Evolutionary conservation across 1,139 yeast genomes (phyloP).

Genomic region (Suhomyces bokatorum): DNA sequence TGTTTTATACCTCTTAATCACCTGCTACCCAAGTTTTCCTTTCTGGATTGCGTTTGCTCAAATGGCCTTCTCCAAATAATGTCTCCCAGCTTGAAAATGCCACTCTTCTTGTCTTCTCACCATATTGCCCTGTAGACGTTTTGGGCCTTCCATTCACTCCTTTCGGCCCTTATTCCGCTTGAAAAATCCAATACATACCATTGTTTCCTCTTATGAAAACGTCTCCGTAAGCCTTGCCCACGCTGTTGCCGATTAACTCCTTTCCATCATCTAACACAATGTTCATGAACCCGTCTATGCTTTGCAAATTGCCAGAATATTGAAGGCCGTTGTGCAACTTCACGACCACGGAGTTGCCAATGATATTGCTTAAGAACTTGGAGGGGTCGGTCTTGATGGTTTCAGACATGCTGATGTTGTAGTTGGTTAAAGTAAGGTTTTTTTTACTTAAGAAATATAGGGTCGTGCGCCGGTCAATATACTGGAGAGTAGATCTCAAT

Average conservation of each 20-base stretch:
- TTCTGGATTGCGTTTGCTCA: too few relatives aligned
- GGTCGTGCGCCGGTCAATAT: slow-evolving; percentile 2
- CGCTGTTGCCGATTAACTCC: slow-evolving; percentile 61
- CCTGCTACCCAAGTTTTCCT: too few relatives aligned
- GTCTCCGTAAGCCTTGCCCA: slow-evolving; percentile 68
- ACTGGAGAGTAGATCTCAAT: not conserved
- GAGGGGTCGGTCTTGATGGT: slow-evolving; percentile 57
- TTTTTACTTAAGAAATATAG: not conserved
- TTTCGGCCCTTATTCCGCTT: not conserved
- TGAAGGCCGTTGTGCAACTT: slow-evolving; percentile 86
- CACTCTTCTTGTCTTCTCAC: too few relatives aligned
- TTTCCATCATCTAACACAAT: slow-evolving; percentile 78
- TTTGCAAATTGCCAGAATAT: slow-evolving; percentile 71
- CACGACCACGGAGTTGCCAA: slow-evolving; percentile 79
- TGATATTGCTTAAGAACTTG: slow-evolving; percentile 74
- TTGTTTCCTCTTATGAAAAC: slow-evolving; percentile 94
- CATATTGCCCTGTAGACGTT: too few relatives aligned
- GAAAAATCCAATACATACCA: slow-evolving; percentile 48
- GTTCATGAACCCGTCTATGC: slow-evolving; percentile 97
- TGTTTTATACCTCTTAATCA: too few relatives aligned
- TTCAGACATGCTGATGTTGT: slow-evolving; percentile 3
- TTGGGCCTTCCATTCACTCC: not conserved
- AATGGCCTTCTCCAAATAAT: too few relatives aligned
- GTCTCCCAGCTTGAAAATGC: too few relatives aligned
- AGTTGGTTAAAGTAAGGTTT: not conserved